phyloP scores from a whole-genome alignment of 2,329 filamentous ascomycete genomes.

The Diaporthe sp. region DNA sequence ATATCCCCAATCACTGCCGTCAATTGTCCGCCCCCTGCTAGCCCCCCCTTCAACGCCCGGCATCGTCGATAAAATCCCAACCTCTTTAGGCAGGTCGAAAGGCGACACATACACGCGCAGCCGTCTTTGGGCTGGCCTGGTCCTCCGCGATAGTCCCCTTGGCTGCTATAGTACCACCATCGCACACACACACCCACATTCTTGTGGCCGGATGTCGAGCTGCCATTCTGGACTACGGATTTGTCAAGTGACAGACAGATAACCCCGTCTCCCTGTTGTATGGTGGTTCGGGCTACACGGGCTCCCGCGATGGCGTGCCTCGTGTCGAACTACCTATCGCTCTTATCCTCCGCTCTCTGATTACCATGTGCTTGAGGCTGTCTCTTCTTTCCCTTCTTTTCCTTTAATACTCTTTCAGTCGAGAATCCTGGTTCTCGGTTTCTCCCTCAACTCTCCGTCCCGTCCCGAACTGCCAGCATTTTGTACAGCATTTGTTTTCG shows the following conservation, averaged over 20 bases:
- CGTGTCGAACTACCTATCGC: conserved; percentile 1
- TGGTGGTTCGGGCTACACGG: neutral
- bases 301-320: conserved; percentile 19
- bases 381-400: neutral
- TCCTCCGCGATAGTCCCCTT: conserved; percentile 20
- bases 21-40: conserved; percentile 15
- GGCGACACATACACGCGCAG: neutral
- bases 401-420: neutral
- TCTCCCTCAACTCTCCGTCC: neutral
- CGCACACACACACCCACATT: conserved; percentile 6
- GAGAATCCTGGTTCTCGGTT: neutral
- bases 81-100: conserved; percentile 31
- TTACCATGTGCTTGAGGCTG: neutral
- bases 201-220: conserved; percentile 2
- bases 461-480: neutral
- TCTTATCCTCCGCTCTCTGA: conserved; percentile 12
- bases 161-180: conserved; percentile 22
- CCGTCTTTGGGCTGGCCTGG: conserved; percentile 13
- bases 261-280: neutral
- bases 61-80: conserved; percentile 1
- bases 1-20: conserved; percentile 30
- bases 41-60: conserved; percentile 15
- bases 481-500: neutral
- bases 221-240: conserved; percentile 26
- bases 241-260: conserved; percentile 25